A percentile compares a stretch with the other conserved stretches of the same genome.
Evolutionary conservation across 257 asterid genomes (phyloP).

Genomic region (Capsicum chinense): DNA sequence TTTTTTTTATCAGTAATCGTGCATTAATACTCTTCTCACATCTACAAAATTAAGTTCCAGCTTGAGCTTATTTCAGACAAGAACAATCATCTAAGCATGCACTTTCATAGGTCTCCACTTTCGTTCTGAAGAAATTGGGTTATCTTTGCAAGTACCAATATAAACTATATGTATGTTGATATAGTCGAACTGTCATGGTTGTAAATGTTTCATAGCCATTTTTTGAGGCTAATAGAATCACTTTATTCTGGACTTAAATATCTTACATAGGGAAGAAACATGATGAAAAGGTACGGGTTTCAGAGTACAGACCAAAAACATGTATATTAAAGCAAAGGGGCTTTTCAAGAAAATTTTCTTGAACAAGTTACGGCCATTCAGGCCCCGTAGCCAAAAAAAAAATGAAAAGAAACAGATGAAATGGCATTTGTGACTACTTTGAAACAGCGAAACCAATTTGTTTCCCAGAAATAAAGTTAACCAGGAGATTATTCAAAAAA

Average conservation of each 20-base stretch:
- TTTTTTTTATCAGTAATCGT: not conserved
- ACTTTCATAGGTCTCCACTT: slow-evolving; percentile 14
- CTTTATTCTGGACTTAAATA: not conserved
- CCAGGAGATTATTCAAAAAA: slow-evolving; percentile 24
- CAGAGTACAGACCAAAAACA: not conserved
- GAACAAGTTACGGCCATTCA: slow-evolving; percentile 13
- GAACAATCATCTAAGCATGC: not conserved
- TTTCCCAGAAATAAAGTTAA: slow-evolving; percentile 10
- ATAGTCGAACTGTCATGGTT: not conserved
- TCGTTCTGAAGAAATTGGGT: not conserved
- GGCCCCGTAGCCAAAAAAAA: not conserved
- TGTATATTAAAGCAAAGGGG: not conserved
- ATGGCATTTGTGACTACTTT: slow-evolving; percentile 18
- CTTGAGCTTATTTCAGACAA: not conserved
- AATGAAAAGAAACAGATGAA: slow-evolving; percentile 18
- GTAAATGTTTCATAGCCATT: slow-evolving; percentile 4
- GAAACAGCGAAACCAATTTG: not conserved
- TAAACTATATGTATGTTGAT: not conserved
- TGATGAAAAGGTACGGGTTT: not conserved
- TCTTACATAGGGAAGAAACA: slow-evolving; percentile 12
- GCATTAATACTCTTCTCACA: not conserved
- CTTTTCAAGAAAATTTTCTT: slow-evolving; percentile 17
- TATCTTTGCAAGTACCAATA: not conserved
- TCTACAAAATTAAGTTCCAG: slow-evolving; percentile 11
- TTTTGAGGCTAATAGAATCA: not conserved